These are phyloP conservation scores for Leccinum pellstonianum DNA, from an alignment of 768 basidiomycete species.

Conservation along the genomic window DNA sequence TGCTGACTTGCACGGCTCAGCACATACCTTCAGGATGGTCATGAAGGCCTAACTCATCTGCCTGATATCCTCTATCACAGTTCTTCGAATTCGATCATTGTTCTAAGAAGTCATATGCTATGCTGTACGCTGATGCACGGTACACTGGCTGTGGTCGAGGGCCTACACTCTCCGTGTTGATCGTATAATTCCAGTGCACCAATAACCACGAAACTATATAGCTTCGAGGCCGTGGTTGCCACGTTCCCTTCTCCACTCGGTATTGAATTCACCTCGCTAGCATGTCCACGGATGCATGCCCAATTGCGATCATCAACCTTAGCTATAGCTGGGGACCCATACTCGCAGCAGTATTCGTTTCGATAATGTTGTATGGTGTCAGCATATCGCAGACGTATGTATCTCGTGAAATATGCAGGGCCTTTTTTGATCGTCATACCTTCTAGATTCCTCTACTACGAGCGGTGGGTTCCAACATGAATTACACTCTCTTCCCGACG, in stretches of 20 bases:
- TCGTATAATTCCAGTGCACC: constrained; percentile 1
- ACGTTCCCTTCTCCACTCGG: not conserved
- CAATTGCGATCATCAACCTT: constrained; percentile 7
- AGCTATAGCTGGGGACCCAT: constrained; percentile 24
- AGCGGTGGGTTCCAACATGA: constrained; percentile 15
- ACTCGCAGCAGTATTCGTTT: constrained; percentile 20
- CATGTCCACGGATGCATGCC: constrained; percentile 13
- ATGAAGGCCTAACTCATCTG: not conserved
- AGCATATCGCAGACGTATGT: constrained; percentile 28
- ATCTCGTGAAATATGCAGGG: not conserved
- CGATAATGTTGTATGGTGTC: constrained; percentile 25
- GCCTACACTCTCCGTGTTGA: constrained; percentile 7
- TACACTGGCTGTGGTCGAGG: not conserved
- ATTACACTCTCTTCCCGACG: not conserved
- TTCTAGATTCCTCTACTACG: constrained; percentile 27
- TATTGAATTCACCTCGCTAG: not conserved
- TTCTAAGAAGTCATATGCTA: not conserved
- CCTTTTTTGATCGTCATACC: not conserved
- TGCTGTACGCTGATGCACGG: not conserved
- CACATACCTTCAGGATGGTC: not conserved
- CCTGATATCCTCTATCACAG: not conserved
- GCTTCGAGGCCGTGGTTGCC: not conserved
- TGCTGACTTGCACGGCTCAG: not conserved
- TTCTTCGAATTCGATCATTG: not conserved
- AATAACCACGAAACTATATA: constrained; percentile 15